Evolutionary conservation across 169 alveolate species (phyloP).

Genomic region (Cryptosporidium xiaoi): DNA sequence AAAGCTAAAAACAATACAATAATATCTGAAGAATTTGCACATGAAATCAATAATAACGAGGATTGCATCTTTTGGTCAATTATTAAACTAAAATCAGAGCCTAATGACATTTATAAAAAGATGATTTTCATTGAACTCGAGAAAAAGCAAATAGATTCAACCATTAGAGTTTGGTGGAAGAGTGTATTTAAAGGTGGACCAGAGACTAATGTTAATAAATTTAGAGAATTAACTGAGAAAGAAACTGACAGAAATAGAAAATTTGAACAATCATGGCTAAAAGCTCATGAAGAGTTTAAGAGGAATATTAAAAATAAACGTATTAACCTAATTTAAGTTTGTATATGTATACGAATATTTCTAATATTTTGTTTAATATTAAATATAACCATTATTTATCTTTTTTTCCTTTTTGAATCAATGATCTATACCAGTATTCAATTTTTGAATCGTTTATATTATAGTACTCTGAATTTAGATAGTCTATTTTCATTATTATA

Average conservation of each 20-base stretch:
- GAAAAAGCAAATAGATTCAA: constrained; percentile 11
- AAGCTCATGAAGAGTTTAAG: constrained; percentile 42
- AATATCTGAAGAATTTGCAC: constrained; percentile 14
- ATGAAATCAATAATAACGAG: constrained; percentile 22
- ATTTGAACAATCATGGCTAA: constrained; percentile 33
- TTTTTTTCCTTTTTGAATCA: constrained; percentile 20
- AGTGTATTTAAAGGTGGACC: constrained; percentile 41
- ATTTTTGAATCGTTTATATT: not conserved
- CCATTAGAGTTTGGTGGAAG: constrained; percentile 62
- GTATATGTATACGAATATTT: not conserved
- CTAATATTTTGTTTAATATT: not conserved
- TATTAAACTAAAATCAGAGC: constrained; percentile 2
- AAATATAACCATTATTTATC: too few relatives aligned
- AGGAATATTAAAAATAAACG: constrained; percentile 12
- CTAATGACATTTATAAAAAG: not conserved
- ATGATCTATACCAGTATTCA: constrained; percentile 10
- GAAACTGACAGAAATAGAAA: constrained; percentile 22
- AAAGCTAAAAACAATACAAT: not conserved
- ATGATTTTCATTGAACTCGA: constrained; percentile 35
- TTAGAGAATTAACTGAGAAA: constrained; percentile 1
- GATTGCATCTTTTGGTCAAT: constrained; percentile 52
- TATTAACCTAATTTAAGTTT: not conserved
- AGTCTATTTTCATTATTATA: constrained; percentile 10
- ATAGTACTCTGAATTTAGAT: not conserved
- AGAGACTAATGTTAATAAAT: constrained; percentile 2